Base-by-base conservation (phyloP, 371 early-diverging fungal species). In the Dichotomocladium elegans region DNA sequence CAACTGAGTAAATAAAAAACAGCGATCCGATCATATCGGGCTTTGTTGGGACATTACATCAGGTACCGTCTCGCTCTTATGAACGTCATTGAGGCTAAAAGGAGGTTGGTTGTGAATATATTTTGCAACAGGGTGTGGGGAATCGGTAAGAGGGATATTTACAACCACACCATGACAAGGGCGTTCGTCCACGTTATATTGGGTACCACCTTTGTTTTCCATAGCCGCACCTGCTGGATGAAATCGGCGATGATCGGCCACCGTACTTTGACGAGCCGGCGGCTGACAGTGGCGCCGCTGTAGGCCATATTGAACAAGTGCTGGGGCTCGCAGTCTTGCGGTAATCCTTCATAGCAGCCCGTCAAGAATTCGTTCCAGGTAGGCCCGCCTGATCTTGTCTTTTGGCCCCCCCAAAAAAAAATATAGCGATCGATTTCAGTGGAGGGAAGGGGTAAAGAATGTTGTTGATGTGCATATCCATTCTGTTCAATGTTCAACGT, bases 321-420 rank as follows among this genome's bases (percentile, higher is more conserved):
- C 5, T 5, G n/a, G 1, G 35, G n/a, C n/a, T n/a, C 28, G 21
- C 49, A 48, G 22, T 48, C 35, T 24, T 48, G 49, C 14, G 49
- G 49, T 0, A 8, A 24, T 11, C 49, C 49, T 34, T 48, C 37
- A 24, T 25, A 48, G 33, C 49, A 48, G 6, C 35, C 35, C 3
- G 49, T 48, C 12, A 48, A 3, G 15, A 34, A 48, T 24, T 48
- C 35, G 17, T 33, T 48, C 49, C 49, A 48, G 35, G 31, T 48
- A 15, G 49, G 22, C 6, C 35, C 49, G 21, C 34, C 31, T n/a
- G 49, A n/a, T 24, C 35, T 34, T 2, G 49, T 34, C 49, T 48
- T 24, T 46, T 2, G 6, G n/a, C n/a, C n/a, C n/a, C n/a, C n/a
- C n/a, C n/a, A n/a, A n/a, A n/a, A n/a, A n/a, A n/a, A n/a, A n/a